phyloP scores from a whole-genome alignment of 805 yeast genomes.

The Wickerhamiella australiensis region DNA sequence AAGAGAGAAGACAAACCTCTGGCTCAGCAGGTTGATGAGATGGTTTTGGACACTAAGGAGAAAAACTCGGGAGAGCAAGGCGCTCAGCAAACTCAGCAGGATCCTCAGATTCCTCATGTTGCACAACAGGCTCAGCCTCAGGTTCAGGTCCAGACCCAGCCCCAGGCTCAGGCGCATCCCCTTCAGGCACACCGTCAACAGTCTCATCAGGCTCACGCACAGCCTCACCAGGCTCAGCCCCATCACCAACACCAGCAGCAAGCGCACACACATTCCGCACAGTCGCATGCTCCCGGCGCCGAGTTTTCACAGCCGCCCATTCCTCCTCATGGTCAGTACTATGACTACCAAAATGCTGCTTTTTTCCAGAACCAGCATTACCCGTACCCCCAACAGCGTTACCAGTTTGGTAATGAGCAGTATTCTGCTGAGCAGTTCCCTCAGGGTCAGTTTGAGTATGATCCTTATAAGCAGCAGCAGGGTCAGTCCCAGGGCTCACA shows the following conservation, averaged over 20 bases:
- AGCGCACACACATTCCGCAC: background rate
- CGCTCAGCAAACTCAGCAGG: background rate
- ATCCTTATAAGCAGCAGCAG: constrained; percentile 2
- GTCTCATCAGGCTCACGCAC: constrained; percentile 3
- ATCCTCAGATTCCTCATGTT: background rate
- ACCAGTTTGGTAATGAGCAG: constrained; percentile 1
- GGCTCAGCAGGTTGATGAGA: background rate
- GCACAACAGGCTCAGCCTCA: background rate
- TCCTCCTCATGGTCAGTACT: background rate
- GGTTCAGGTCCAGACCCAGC: background rate
- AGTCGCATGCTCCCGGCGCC: background rate
- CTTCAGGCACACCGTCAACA: background rate
- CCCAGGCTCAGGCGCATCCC: background rate
- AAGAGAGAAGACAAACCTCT: background rate
- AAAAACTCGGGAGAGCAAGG: background rate
- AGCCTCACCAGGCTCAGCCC: background rate
- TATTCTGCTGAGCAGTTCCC: background rate
- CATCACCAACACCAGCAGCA: background rate
- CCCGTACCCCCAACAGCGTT: constrained; percentile 9
- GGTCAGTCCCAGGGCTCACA: background rate
- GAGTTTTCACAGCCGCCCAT: background rate
- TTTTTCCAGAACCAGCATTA: constrained; percentile 11
- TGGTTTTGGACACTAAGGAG: constrained; percentile 2
- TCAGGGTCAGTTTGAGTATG: constrained; percentile 2
- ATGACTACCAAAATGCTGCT: background rate